Base-by-base conservation (phyloP, 177 flowering plant species). In the Vitis hybrid region DNA sequence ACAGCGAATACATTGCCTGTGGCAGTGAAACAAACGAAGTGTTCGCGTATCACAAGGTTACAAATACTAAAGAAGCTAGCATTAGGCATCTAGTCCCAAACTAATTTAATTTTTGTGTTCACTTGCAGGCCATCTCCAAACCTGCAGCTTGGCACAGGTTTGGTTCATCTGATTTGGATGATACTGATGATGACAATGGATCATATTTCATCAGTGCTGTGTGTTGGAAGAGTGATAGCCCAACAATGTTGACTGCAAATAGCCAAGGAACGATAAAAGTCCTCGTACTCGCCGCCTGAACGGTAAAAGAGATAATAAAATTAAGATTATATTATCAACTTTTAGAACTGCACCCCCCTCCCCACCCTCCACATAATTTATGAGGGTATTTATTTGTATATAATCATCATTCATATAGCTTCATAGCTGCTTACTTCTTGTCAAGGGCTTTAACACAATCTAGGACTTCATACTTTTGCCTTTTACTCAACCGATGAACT, bases 241-340 rank as follows among this genome's bases (percentile, higher is more conserved):
- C 94, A 15, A 88, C 89, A 39, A 80, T 92, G 85, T 71, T 92
- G 68, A 75, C 97, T 16, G 97, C 97, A 22, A 91, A 90, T 64
- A 92, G 95, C 69, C 87, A 81, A 81, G 97, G 97, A 68, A 87
- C 89, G 0, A 92, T 92, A 29, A 89, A 86, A 77, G 97, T 89
- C 29, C 85, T 90, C 15, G 87, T 80, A 8, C 90, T 92, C 57
- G 86, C 92, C 13, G 80, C 92, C 64, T 91, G 82, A 87, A 11
- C 33, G 49, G 61, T 72, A 45, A 58, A 60, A 12, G 29, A 63
- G 15, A 63, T 3, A 63, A 13, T 2, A 1, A 64, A 16, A 0
- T 49, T 10, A 11, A 29, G 62, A 33, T 26, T 14, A 33, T 18
- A 60, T 7, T 4, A 22, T 22, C 39, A 31, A 13, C 14, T 7